These are phyloP conservation scores for Mortierella sp. DNA, from an alignment of 371 early-diverging fungal genomes.

Conservation along the genomic window DNA sequence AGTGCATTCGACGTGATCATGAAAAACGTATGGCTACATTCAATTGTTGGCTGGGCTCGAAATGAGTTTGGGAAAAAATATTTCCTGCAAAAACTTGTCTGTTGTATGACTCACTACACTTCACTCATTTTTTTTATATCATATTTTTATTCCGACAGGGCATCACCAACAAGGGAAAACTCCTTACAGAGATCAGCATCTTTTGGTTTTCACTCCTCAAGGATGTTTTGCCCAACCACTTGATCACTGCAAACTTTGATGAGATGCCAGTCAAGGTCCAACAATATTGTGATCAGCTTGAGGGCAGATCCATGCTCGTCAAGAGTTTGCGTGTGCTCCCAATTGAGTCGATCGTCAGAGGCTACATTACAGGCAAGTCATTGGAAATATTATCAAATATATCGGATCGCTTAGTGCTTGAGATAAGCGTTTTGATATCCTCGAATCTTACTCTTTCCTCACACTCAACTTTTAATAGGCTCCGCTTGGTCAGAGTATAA, in stretches of 20 bases:
- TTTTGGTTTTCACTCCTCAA: conserved; percentile 95
- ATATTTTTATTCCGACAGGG: conserved; percentile 63
- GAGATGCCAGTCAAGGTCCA: conserved; percentile 92
- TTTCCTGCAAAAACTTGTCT: not conserved
- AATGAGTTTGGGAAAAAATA: not conserved
- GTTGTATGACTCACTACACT: not conserved
- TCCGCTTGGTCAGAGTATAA: conserved; percentile 97
- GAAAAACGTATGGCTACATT: conserved; percentile 85
- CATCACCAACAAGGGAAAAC: conserved; percentile 96
- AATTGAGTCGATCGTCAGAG: conserved; percentile 97
- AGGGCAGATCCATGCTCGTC: conserved; percentile 92
- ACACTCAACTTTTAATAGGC: conserved; percentile 60
- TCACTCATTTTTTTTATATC: conserved; percentile 10
- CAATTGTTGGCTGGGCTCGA: not conserved
- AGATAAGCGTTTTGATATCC: too few relatives aligned
- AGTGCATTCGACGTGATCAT: conserved; percentile 98
- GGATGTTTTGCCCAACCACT: conserved; percentile 91
- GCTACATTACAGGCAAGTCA: conserved; percentile 88
- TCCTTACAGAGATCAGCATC: conserved; percentile 91
- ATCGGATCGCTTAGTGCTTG: too few relatives aligned
- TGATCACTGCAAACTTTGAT: conserved; percentile 93
- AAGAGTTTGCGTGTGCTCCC: conserved; percentile 94
- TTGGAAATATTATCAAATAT: not conserved
- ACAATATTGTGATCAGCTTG: conserved; percentile 88
- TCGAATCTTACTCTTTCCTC: not conserved